Evolutionary conservation across 169 alveolate species (phyloP), one percentile per base, ranked within the genome.

Genomic region (Cyclospora cayetanensis): DNA sequence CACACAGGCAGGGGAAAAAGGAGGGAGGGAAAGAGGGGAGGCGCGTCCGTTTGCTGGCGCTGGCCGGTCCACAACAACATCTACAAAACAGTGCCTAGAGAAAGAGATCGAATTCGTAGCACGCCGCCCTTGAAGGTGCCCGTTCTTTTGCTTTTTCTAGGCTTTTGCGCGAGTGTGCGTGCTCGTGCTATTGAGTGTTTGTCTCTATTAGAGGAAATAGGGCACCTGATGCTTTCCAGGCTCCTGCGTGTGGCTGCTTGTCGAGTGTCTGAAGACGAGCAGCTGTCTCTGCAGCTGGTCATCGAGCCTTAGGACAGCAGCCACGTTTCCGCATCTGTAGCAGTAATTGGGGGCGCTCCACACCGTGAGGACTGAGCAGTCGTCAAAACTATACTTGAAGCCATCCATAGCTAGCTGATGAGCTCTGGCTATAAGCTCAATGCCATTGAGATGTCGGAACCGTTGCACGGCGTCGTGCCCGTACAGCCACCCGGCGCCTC

Each of bases 401-500:
- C 92, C 85, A 22, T 65, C 92, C 87, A 65, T 29, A 25, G 97
- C 99, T 46, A 98, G 94, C 89, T 98, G 98, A 95, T 98, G 99
- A 4, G 99, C 99, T 72, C 99, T 95, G 1, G 98, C 97, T 39
- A 99, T 98, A 65, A 98, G 94, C 50, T 97, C 96, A n/a, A 98
- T 94, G 43, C 98, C 98, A 92, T 99, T 99, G 50, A 93, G 85
- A 65, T 97, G 98, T 86, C 96, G 96, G 94, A 99, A 99, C 63
- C 42, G 97, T 89, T 1, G 92, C 53, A 95, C 96, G 41, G 97
- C 96, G 92, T 98, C 98, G 42, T 95, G 97, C 37, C 99, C 99
- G 86, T 98, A 99, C 63, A 98, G 91, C 94, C 96, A 98, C 25
- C 99, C 99, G 20, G 99, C 99, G 18, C 99, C 99, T 88, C 99